phyloP scores from a whole-genome alignment of 805 yeast genomes.

The Naumovozyma castellii region DNA sequence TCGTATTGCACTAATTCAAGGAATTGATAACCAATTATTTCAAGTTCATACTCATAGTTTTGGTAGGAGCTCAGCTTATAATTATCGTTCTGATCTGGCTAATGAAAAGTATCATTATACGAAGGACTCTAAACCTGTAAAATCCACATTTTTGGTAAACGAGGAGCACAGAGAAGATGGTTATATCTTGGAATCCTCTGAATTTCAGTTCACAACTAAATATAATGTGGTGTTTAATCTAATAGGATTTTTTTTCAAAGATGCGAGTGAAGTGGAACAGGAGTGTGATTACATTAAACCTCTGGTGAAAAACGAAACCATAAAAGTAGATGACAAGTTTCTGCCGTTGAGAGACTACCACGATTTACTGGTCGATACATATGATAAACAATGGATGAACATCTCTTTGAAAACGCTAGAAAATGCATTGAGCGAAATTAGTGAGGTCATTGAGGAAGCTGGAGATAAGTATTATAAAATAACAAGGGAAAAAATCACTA shows the following conservation, averaged over 20 bases:
- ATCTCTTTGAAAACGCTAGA: slow-evolving; percentile 15
- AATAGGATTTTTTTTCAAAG: slow-evolving; percentile 18
- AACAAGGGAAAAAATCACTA: slow-evolving; percentile 31
- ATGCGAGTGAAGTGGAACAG: slow-evolving; percentile 11
- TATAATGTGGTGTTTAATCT: slow-evolving; percentile 23
- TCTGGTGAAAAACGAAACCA: background rate
- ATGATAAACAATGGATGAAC: slow-evolving; percentile 20
- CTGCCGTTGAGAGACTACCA: slow-evolving; percentile 26
- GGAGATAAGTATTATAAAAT: slow-evolving; percentile 40
- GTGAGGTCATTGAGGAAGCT: slow-evolving; percentile 35
- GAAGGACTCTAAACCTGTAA: slow-evolving; percentile 15
- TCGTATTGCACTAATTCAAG: slow-evolving; percentile 10
- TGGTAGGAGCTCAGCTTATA: slow-evolving; percentile 18
- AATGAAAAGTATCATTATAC: slow-evolving; percentile 22
- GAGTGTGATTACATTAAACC: slow-evolving; percentile 9
- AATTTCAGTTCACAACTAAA: slow-evolving; percentile 10
- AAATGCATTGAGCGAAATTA: slow-evolving; percentile 26
- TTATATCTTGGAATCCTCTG: slow-evolving; percentile 13
- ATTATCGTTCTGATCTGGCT: slow-evolving; percentile 15
- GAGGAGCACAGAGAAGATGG: slow-evolving; percentile 17
- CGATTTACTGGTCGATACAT: slow-evolving; percentile 25
- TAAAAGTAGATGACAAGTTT: slow-evolving; percentile 12
- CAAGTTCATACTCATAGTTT: slow-evolving; percentile 18
- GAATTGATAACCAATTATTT: slow-evolving; percentile 7
- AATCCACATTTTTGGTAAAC: slow-evolving; percentile 20